phyloP scores from a whole-genome alignment of 495 filamentous ascomycete species.

The Tuber magnatum region DNA sequence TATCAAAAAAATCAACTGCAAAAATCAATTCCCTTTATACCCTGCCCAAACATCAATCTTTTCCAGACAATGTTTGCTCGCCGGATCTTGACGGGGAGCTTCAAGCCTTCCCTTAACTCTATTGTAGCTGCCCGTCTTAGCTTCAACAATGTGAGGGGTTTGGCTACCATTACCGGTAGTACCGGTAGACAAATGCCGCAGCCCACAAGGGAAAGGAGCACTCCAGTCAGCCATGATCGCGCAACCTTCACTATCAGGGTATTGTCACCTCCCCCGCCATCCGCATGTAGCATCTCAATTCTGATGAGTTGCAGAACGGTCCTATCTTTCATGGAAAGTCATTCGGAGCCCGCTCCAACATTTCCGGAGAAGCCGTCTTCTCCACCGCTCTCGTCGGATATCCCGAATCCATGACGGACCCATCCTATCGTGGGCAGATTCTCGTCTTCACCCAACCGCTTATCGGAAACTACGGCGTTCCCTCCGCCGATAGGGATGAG shows the following conservation, averaged over 20 bases:
- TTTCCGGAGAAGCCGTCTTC: constrained; percentile 94
- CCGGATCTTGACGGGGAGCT: constrained; percentile 50
- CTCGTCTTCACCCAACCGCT: constrained; percentile 97
- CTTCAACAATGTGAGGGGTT: constrained; percentile 51
- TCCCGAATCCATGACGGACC: constrained; percentile 96
- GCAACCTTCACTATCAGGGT: constrained; percentile 94
- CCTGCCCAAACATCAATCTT: constrained; percentile 48
- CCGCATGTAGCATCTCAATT: neutral
- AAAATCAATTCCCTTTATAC: constrained; percentile 54
- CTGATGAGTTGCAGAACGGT: constrained; percentile 59
- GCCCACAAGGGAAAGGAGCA: constrained; percentile 45
- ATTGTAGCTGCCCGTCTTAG: constrained; percentile 11
- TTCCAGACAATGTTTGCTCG: constrained; percentile 45
- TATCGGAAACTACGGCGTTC: constrained; percentile 97
- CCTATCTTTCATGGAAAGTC: constrained; percentile 83
- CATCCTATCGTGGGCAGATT: constrained; percentile 97
- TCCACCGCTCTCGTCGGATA: constrained; percentile 63
- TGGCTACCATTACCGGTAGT: constrained; percentile 66
- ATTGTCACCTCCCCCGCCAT: constrained; percentile 34
- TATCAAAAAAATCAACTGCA: constrained; percentile 7
- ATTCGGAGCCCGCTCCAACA: constrained; percentile 86
- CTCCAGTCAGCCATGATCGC: constrained; percentile 55
- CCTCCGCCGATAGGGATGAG: constrained; percentile 60
- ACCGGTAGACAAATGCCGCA: constrained; percentile 53
- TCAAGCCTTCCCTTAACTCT: constrained; percentile 37